Base-by-base conservation (phyloP, 306 rosid species). In the Glycine latifolia region DNA sequence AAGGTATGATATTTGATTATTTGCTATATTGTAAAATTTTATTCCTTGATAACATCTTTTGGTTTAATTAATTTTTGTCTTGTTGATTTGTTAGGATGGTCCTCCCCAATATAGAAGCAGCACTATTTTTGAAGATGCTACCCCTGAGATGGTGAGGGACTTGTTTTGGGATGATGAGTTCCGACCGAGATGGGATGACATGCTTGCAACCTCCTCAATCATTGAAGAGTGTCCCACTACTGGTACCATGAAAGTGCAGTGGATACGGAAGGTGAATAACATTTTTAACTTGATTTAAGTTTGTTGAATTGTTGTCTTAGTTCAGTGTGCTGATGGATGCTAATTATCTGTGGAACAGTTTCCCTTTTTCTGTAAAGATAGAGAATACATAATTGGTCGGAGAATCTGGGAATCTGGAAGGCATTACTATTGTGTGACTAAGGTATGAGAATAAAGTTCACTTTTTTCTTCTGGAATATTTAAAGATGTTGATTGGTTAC, bases 291-390 rank as follows among this genome's bases (percentile, higher is more conserved):
- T 81, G 68, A 46, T 81, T 50, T 44, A 5, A 71, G 39, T 82
- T 2, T 33, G 11, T 44, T 66, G 33, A 46, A 10, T 80, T 71
- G 43, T 49, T 65, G 15, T 31, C n/a, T 20, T 59, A 67, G 62
- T 63, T 59, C 63, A 26, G 50, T 75, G 11, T 77, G 76, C 89
- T 85, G 10, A 89, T 80, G 35, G n/a, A 50, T 65, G 41, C 6
- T 79, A n/a, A 80, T 70, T 79, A n/a, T 63, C 67, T 80, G 65
- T 85, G 84, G 20, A 58, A 62, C 95, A 91, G 92, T 91, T 89
- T 48, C 95, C 95, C 1, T 86, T 91, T 65, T 91, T 91, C 86
- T 89, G 90, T 63, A 91, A 89, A 81, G 91, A 91, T 79, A 89
- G 92, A 83, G 92, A 91, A 15, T 91, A 91, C 78, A 74, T 91